Evolutionary conservation across 169 alveolate species (phyloP), one percentile per base, ranked within the genome.

Genomic region (Cryptosporidium tyzzeri): DNA sequence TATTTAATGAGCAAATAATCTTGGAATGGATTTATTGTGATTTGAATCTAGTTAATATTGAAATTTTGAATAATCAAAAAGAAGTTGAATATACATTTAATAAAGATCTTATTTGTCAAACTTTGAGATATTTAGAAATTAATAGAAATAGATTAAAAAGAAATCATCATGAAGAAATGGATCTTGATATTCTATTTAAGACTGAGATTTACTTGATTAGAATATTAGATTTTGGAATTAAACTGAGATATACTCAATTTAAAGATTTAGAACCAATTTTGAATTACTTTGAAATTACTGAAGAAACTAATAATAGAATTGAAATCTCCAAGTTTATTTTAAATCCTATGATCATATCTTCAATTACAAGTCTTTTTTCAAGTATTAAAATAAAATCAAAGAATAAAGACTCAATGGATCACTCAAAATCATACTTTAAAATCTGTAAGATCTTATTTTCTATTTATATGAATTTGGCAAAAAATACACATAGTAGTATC

Each of bases 361-460:
- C 71, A 3, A 73, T 73, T n/a, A 73, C 35, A 16, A 51, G 71
- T n/a, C 29, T 73, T 16, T 73, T 73, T 73, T 31, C 86, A 29
- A 73, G 29, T 73, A 53, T 73, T 10, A 26, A 31, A 29, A 26
- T 73, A 48, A 58, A 58, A 6, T 6, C 23, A 12, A 29, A 48
- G 9, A 23, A 48, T 29, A 53, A 71, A 2, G 85, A 71, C 3
- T 14, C 21, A 14, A 14, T 14, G 31, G 86, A 73, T 58, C n/a
- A 41, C 26, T 26, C 44, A 6, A 58, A 73, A 55, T 35, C 29
- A 1, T 73, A 26, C 41, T 53, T 26, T 53, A 73, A 58, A 10
- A 53, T 73, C 23, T 73, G 50, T 59, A 37, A 73, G 58, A 23
- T 62, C 23, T 31, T 73, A 26, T 58, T 73, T 33, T 33, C 58